A percentile compares a stretch with the other conserved stretches of the same genome.
Conservation (phyloP, 1,284 basidiomycete genomes). For the Cutaneotrichosporon arboriforme region DNA sequence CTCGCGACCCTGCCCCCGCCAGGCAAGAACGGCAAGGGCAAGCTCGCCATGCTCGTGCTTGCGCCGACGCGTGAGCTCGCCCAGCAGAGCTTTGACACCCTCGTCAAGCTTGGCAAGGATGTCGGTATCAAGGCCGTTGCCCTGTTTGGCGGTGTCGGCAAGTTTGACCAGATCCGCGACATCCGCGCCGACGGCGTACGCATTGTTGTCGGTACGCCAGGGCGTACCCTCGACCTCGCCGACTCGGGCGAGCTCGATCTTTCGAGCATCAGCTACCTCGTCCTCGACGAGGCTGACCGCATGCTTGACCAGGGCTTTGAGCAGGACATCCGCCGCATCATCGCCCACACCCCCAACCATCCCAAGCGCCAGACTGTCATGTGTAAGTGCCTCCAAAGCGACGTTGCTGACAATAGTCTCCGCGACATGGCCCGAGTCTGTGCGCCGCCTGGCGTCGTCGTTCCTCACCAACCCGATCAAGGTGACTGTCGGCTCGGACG, state of each 20-base stretch:
- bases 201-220: conserved; percentile 91
- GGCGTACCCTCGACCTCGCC: conserved; percentile 83
- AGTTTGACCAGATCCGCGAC: conserved; percentile 68
- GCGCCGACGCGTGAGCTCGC: conserved; percentile 93
- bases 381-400: conserved; percentile 57
- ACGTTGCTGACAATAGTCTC: conserved; percentile 58
- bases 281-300: conserved; percentile 94
- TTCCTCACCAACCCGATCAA: conserved; percentile 83
- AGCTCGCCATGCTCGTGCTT: conserved; percentile 73
- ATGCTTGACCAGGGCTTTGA: conserved; percentile 99
- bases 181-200: conserved; percentile 58
- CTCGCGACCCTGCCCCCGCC: conserved; percentile 43
- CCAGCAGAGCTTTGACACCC: conserved; percentile 84
- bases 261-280: conserved; percentile 81
- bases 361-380: conserved; percentile 77
- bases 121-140: conserved; percentile 76
- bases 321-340: conserved; percentile 92
- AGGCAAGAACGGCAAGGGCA: conserved; percentile 38
- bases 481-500: conserved; percentile 92
- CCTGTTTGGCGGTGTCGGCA: conserved; percentile 86
- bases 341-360: conserved; percentile 64
- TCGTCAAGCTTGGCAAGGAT: conserved; percentile 68
- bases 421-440: conserved; percentile 95
- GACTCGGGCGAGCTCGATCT: conserved; percentile 78
- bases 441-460: conserved; percentile 84